Evolutionary conservation across 805 yeast genomes (phyloP).

Genomic region (Metschnikowia kofuensis): DNA sequence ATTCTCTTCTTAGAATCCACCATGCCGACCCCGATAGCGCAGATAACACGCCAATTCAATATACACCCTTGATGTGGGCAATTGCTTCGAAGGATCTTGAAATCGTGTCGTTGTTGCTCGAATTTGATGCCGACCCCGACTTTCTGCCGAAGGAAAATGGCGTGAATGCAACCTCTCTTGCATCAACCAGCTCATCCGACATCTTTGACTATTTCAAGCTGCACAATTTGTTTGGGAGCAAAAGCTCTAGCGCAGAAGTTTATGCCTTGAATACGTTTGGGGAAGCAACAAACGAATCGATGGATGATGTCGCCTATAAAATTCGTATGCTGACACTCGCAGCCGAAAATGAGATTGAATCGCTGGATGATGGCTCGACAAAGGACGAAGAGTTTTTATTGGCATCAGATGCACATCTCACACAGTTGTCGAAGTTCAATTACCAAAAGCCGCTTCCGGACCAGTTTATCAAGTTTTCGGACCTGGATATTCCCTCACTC

Average conservation of each 20-base stretch:
- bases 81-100: slow-evolving; percentile 57
- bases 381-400: slow-evolving; percentile 28
- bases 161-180: slow-evolving; percentile 55
- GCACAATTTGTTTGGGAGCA: slow-evolving; percentile 37
- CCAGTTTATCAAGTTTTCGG: slow-evolving; percentile 61
- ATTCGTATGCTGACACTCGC: slow-evolving; percentile 34
- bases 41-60: slow-evolving; percentile 48
- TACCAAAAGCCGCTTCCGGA: slow-evolving; percentile 53
- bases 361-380: slow-evolving; percentile 19
- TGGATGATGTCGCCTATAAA: slow-evolving; percentile 34
- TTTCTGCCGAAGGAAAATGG: slow-evolving; percentile 31
- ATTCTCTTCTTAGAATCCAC: slow-evolving; percentile 40
- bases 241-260: slow-evolving; percentile 9
- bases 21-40: slow-evolving; percentile 47
- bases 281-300: slow-evolving; percentile 24
- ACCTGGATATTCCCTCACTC: slow-evolving; percentile 49
- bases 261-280: slow-evolving; percentile 17
- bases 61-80: slow-evolving; percentile 87
- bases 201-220: slow-evolving; percentile 56
- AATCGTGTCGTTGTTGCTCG: slow-evolving; percentile 55
- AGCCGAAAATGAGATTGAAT: slow-evolving; percentile 18
- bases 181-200: slow-evolving; percentile 50
- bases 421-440: slow-evolving; percentile 45
- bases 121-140: slow-evolving; percentile 62
- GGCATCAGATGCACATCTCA: slow-evolving; percentile 27